Evolutionary conservation across 208 protist genomes (phyloP), one percentile per base, ranked within the genome.

Genomic region (Naegleria gruberi): DNA sequence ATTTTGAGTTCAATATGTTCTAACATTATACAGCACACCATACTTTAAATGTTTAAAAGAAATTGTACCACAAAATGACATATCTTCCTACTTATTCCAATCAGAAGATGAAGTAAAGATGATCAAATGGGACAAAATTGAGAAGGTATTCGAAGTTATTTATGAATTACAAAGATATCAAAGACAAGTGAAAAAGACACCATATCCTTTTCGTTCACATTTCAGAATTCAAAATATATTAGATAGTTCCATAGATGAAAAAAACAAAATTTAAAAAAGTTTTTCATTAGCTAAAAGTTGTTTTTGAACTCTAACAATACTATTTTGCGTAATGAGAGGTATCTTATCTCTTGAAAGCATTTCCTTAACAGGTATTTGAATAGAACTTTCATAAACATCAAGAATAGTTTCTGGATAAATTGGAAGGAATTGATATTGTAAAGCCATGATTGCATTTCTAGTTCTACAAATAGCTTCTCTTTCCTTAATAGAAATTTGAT

Each of bases 351-450:
- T 30, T 8, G 34, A 55, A 26, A 55, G 10, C 83, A 87, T 87
- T 6, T 87, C 83, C 30, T 87, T 87, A 19, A 45, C 44, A 1
- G 19, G 10, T 2, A 87, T 46, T 34, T 55, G 43, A 37, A 74
- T 41, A 6, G 46, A 74, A 30, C 5, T 30, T 44, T 89, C 51
- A 77, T 81, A 77, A 0, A 89, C 86, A 46, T 89, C 86, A 4
- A 89, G 8, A 37, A 89, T 89, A 17, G 86, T 89, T 5, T 42
- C 34, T 15, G 51, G 86, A 89, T 89, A 89, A 77, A 89, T 89
- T 23, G 86, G 40, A 10, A 89, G 17, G 42, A 88, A 88, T 65
- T 88, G 84, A 43, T 30, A 44, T 65, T 88, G 34, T 2, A 88
- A 26, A 65, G 30, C 44, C 10, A 73, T 2, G 8, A 88, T 88